Base-by-base conservation (phyloP, 352 stramenopile species). In the Phytopythium chamaehyphon region DNA sequence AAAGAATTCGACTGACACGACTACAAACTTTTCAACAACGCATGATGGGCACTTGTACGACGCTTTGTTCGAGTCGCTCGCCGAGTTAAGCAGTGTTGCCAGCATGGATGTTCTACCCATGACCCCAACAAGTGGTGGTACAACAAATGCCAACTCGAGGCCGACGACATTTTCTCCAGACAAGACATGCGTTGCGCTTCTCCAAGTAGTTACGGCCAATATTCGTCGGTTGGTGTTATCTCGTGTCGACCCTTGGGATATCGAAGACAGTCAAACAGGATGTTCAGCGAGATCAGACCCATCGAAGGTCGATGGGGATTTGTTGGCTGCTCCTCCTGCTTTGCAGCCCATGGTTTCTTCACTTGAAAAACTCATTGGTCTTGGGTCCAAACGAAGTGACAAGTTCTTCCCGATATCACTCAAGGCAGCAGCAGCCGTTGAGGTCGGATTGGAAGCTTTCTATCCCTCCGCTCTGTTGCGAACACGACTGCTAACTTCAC, bases 371-470 rank as follows among this genome's bases (percentile, higher is more conserved):
- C 60, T 95, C 12, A 90, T 92, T n/a, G 71, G 76, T 2, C 70
- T 95, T 16, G 83, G 79, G 10, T 80, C 83, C 2, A 95, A 93
- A 49, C 75, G 83, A 12, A 90, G 69, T 12, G 83, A 93, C 58
- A 52, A 66, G 48, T 90, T 93, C 44, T 95, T 93, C 55, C 62
- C 72, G 0, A 59, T 95, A 5, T 95, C 85, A 7, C 62, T 95
- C 37, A 90, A 95, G 61, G 85, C 85, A 40, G 85, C 85, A 6
- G 85, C 79, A 18, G 81, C 81, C 0, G 78, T 95, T 26, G 85
- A 95, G 55, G 83, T 93, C 33, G 85, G 85, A 18, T 90, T 90
- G 48, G 85, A 95, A 64, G 83, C 76, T 0, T 93, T 95, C 55
- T 90, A 95, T 47, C 83, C 85, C 26, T 93, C 83, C 21, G 66